Percentiles rank a stretch among this genome's conserved stretches.
These are phyloP conservation scores for Hippophae rhamnoides DNA, from an alignment of 306 rosid genomes.

Conservation along the genomic window DNA sequence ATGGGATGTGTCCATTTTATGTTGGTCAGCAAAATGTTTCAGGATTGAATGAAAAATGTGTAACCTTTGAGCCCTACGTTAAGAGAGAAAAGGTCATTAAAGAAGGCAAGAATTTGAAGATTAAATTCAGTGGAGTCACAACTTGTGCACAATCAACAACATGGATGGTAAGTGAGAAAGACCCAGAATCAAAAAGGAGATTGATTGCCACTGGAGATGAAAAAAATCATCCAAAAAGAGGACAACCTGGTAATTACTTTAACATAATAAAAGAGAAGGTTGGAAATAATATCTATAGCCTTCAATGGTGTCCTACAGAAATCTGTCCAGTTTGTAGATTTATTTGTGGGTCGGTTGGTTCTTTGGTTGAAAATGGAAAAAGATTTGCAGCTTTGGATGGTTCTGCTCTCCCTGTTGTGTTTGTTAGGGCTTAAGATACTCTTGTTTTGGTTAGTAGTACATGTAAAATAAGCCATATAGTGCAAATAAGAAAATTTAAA, in stretches of 20 bases:
- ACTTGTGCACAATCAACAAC: slow-evolving; percentile 20
- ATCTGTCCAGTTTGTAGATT: slow-evolving; percentile 38
- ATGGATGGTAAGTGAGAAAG: slow-evolving; percentile 33
- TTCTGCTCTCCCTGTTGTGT: slow-evolving; percentile 23
- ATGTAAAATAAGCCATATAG: no score
- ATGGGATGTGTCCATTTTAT: slow-evolving; percentile 22
- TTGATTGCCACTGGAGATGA: slow-evolving; percentile 14
- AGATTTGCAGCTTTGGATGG: slow-evolving; percentile 50
- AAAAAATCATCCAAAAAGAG: neutral
- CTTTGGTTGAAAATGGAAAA: slow-evolving; percentile 33
- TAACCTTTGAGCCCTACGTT: slow-evolving; percentile 32
- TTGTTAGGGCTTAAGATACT: slow-evolving; percentile 12
- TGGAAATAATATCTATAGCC: slow-evolving; percentile 15
- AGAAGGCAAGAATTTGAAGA: slow-evolving; percentile 27
- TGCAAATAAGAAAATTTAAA: no score
- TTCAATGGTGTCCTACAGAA: slow-evolving; percentile 47
- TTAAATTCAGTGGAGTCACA: slow-evolving; percentile 22
- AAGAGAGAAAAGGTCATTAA: slow-evolving; percentile 23
- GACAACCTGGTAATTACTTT: slow-evolving; percentile 17
- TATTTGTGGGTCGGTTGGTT: slow-evolving; percentile 28
- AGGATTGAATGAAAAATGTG: slow-evolving; percentile 17
- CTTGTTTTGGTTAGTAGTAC: neutral
- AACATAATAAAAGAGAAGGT: slow-evolving; percentile 6
- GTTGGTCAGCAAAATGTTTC: slow-evolving; percentile 39
- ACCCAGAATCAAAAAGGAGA: slow-evolving; percentile 23